Evolutionary conservation across 108 stramenopile species (phyloP), one percentile per base, ranked within the genome.

Genomic region (Fragilaria crotonensis): DNA sequence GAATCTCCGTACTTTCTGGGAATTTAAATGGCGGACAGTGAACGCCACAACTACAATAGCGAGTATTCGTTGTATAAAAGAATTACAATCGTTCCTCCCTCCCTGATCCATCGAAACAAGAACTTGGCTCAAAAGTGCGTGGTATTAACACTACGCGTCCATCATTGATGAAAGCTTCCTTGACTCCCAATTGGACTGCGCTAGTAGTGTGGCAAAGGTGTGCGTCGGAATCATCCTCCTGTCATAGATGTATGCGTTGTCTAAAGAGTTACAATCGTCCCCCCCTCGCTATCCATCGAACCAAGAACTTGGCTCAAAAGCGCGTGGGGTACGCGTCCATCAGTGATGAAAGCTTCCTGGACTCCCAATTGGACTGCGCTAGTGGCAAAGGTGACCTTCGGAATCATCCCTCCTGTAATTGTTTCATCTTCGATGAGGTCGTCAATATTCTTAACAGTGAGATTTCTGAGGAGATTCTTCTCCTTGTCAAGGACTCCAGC

Each of bases 361-460:
- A 86, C 92, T 29, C 88, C 92, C 29, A 84, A 64, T 62, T 92
- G 59, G 52, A 92, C 80, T 11, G 90, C 90, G 68, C 78, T 79
- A 5, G 87, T 88, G 11, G 90, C 90, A 77, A 78, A 87, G 31
- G 77, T 69, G 11, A 78, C 73, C 71, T 95, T 97, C 50, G 94
- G 97, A 54, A 98, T 96, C 97, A 98, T 98, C 47, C 97, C 97
- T 17, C 95, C 95, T 5, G 84, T 95, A 61, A 98, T 95, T 23
- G 93, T 95, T 36, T 93, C 94, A 53, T 94, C 93, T 0, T 80
- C 81, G 33, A 92, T 92, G 55, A 98, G 68, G 20, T 52, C 65
- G 44, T 87, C 63, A 19, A 95, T 76, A 63, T 90, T 79, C n/a
- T 75, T 48, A 52, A 79, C 69, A 45, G 66, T 79, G 44, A 98